Conservation (phyloP, 164 flowering plant genomes). For the Liquidambar formosana region DNA sequence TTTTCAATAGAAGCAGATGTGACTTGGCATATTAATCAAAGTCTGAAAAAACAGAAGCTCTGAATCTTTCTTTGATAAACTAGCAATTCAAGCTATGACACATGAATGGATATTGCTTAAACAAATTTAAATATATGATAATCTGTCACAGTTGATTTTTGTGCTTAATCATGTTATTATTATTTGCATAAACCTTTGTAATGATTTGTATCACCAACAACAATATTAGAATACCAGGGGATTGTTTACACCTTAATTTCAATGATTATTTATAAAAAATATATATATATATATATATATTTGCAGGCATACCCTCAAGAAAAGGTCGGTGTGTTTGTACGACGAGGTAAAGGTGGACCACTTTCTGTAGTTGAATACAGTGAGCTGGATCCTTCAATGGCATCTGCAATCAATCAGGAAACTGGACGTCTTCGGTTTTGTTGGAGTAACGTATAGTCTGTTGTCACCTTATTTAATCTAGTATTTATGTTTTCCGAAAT, state of each 20-base stretch:
- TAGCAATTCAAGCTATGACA: not conserved
- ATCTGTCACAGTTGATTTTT: not conserved
- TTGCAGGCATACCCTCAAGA: conserved; percentile 95
- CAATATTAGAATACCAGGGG: not conserved
- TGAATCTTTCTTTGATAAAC: not conserved
- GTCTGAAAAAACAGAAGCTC: not conserved
- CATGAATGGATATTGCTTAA: not conserved
- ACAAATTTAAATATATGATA: not conserved
- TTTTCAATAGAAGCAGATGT: not conserved
- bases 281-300: too few species aligned
- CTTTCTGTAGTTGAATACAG: conserved; percentile 92
- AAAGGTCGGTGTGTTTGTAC: conserved; percentile 95
- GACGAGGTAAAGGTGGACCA: conserved; percentile 94
- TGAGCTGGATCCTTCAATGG: conserved; percentile 79
- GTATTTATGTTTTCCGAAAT: not conserved
- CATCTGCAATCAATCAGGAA: conserved; percentile 76
- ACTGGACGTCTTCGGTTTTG: conserved; percentile 97
- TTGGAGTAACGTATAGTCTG: conserved; percentile 90
- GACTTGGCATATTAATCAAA: not conserved
- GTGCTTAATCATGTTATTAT: not conserved
- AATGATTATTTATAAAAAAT: not conserved
- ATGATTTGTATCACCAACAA: not conserved
- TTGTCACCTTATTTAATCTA: not conserved
- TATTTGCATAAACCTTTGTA: too few species aligned
- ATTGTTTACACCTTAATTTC: not conserved